Evolutionary conservation across 2,329 filamentous ascomycete genomes (phyloP).

Genomic region (Aureobasidium sp.): DNA sequence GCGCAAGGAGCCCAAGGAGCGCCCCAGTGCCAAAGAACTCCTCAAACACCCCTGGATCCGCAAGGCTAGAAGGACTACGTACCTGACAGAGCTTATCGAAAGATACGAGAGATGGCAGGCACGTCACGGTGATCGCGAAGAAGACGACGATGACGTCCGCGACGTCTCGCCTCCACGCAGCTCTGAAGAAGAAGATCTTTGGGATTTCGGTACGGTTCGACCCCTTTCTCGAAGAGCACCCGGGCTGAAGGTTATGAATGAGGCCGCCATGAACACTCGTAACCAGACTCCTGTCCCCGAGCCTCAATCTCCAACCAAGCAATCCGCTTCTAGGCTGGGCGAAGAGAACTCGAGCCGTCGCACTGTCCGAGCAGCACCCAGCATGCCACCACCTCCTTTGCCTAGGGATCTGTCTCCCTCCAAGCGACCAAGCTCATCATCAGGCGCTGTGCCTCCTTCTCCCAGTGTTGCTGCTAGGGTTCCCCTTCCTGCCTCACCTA

Average conservation of each 20-base stretch:
- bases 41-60: slow-evolving; percentile 85
- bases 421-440: slow-evolving; percentile 27
- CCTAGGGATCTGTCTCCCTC: slow-evolving; percentile 35
- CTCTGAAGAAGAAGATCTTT: slow-evolving; percentile 74
- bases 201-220: slow-evolving; percentile 95
- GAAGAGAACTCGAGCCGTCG: slow-evolving; percentile 13
- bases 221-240: slow-evolving; percentile 61
- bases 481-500: slow-evolving; percentile 38
- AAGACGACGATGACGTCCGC: slow-evolving; percentile 53
- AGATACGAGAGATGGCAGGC: slow-evolving; percentile 80
- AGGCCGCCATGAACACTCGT: slow-evolving; percentile 70
- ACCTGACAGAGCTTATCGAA: slow-evolving; percentile 91
- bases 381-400: slow-evolving; percentile 27
- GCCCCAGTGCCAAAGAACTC: slow-evolving; percentile 78
- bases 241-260: slow-evolving; percentile 65
- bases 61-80: slow-evolving; percentile 89
- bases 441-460: slow-evolving; percentile 26
- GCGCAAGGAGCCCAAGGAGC: slow-evolving; percentile 78
- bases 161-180: slow-evolving; percentile 34
- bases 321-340: slow-evolving; percentile 10
- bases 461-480: slow-evolving; percentile 34
- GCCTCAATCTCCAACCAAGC: slow-evolving; percentile 18
- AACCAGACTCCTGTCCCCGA: slow-evolving; percentile 27
- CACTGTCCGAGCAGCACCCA: slow-evolving; percentile 8
- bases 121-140: slow-evolving; percentile 62